Evolutionary conservation across 768 basidiomycete species (phyloP).

Genomic region (Kwoniella europaea): DNA sequence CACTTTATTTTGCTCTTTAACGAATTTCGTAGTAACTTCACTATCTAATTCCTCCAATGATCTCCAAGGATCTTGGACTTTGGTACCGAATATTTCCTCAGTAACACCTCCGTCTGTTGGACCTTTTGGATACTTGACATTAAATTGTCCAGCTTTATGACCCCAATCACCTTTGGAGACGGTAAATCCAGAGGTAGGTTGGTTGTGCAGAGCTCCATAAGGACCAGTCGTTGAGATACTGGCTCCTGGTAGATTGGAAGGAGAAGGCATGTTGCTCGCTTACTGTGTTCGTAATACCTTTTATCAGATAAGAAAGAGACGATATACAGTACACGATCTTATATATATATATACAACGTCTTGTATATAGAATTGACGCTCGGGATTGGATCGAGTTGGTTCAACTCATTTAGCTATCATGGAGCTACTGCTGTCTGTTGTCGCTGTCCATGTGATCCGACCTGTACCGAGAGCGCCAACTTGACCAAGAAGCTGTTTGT

Average conservation of each 20-base stretch:
- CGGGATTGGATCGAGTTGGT: no score
- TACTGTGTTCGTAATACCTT: neutral
- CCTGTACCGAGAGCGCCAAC: no score
- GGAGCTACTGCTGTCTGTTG: no score
- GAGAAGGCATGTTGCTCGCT: neutral
- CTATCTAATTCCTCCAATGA: slow-evolving; percentile 19
- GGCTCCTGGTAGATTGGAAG: neutral
- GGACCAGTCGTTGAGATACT: neutral
- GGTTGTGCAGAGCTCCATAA: neutral
- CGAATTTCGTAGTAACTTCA: slow-evolving; percentile 7
- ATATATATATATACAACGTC: no score
- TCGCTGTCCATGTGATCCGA: no score
- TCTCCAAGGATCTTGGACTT: slow-evolving; percentile 28
- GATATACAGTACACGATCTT: neutral
- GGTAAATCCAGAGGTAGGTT: neutral
- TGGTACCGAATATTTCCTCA: slow-evolving; percentile 15
- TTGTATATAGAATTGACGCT: no score
- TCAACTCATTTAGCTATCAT: no score
- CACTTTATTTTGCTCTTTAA: slow-evolving; percentile 22
- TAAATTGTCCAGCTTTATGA: no score
- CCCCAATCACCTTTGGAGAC: slow-evolving; percentile 6
- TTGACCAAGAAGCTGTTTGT: no score
- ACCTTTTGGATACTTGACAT: slow-evolving; percentile 10
- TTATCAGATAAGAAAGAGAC: neutral
- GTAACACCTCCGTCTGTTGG: slow-evolving; percentile 21